A percentile compares a stretch with the other conserved stretches of the same genome.
phyloP scores from a whole-genome alignment of 257 asterid species.

The Solanum bulbocastanum region DNA sequence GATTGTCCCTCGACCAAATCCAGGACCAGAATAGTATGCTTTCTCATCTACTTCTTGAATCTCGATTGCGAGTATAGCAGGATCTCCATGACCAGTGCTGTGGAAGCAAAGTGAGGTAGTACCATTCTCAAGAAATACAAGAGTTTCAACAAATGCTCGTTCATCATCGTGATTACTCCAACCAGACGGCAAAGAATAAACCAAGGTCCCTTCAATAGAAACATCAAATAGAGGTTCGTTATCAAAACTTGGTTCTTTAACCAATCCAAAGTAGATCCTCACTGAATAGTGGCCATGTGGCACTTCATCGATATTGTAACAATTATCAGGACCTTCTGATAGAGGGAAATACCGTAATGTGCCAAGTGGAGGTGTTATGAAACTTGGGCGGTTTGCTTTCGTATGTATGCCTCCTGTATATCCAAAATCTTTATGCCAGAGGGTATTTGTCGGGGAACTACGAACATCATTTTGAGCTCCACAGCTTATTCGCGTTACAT shows the following conservation, averaged over 20 bases:
- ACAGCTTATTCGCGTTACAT: constrained; percentile 79
- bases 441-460: constrained; percentile 57
- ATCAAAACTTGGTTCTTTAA: constrained; percentile 61
- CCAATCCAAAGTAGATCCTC: constrained; percentile 73
- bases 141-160: constrained; percentile 61
- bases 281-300: constrained; percentile 79
- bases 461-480: constrained; percentile 75
- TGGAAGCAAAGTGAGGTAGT: constrained; percentile 87
- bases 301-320: constrained; percentile 71
- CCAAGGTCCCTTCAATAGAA: constrained; percentile 81
- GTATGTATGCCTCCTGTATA: constrained; percentile 81
- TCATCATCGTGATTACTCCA: constrained; percentile 91
- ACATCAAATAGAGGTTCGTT: constrained; percentile 83
- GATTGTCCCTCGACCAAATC: constrained; percentile 68
- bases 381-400: constrained; percentile 64
- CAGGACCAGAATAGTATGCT: constrained; percentile 62
- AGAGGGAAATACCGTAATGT: constrained; percentile 78
- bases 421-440: constrained; percentile 81
- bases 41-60: constrained; percentile 70
- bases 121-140: constrained; percentile 74
- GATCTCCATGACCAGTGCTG: constrained; percentile 96
- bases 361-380: constrained; percentile 52
- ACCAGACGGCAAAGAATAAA: constrained; percentile 84
- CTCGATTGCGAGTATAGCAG: constrained; percentile 83
- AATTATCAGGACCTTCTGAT: constrained; percentile 87